These are phyloP conservation scores for Magnaporthales sp. DNA, from an alignment of 2,329 filamentous ascomycete genomes.

Conservation along the genomic window DNA sequence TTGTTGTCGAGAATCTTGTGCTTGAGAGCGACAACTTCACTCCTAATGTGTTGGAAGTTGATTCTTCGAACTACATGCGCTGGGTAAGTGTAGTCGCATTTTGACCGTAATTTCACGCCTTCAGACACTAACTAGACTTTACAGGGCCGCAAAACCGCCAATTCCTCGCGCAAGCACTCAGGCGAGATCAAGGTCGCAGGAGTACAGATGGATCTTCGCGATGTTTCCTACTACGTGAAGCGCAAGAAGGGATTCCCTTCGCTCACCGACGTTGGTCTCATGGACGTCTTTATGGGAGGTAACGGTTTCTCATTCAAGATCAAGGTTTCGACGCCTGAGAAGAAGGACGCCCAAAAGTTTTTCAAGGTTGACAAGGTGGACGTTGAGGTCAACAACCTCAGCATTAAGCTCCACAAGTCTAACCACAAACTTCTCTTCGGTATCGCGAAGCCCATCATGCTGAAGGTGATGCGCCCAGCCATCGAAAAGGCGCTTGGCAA, in stretches of 20 bases:
- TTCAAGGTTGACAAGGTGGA: slow-evolving; percentile 91
- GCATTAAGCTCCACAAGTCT: slow-evolving; percentile 88
- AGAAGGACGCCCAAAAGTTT: slow-evolving; percentile 69
- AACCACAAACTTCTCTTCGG: slow-evolving; percentile 88
- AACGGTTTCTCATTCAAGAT: slow-evolving; percentile 88
- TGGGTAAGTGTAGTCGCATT: slow-evolving; percentile 37
- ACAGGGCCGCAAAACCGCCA: slow-evolving; percentile 71
- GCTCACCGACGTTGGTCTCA: slow-evolving; percentile 78
- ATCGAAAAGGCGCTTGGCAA: slow-evolving; percentile 85
- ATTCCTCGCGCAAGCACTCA: slow-evolving; percentile 71
- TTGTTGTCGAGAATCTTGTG: slow-evolving; percentile 87
- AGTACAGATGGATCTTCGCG: slow-evolving; percentile 83
- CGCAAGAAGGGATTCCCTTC: slow-evolving; percentile 89
- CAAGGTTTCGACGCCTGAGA: slow-evolving; percentile 73
- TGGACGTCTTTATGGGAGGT: slow-evolving; percentile 81
- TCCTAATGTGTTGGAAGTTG: slow-evolving; percentile 82
- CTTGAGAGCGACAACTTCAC: slow-evolving; percentile 95
- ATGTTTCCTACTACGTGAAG: slow-evolving; percentile 92
- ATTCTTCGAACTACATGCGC: slow-evolving; percentile 88
- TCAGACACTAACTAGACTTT: neutral
- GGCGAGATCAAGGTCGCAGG: slow-evolving; percentile 80
- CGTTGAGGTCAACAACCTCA: slow-evolving; percentile 71
- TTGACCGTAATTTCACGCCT: neutral
- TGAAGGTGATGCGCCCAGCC: slow-evolving; percentile 75
- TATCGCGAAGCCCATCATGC: slow-evolving; percentile 77